Base-by-base conservation (phyloP, 441 rosid species). In the Brassica balearica region DNA sequence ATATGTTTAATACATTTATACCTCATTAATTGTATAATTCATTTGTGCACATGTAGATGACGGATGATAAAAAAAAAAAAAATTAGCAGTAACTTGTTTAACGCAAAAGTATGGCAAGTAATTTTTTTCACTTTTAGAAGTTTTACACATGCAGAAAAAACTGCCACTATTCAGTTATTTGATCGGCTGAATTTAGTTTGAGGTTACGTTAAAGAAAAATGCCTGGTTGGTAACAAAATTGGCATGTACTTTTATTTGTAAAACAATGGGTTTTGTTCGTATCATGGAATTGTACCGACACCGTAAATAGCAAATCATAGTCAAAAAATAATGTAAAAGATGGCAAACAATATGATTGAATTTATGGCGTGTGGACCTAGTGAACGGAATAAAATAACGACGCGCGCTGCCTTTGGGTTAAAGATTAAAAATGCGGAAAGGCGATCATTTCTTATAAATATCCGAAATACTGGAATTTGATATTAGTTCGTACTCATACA, bases 331-430 rank as follows among this genome's bases (percentile, higher is more conserved):
- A 64, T 74, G 74, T 53, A 25, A 69, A 43, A 36, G 61, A 79
- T 79, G 79, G 75, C 68, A 79, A 74, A 38, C 75, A 55, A 51
- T 53, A 69, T 80, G 82, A 63, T 69, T 55, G 55, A 2, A 64
- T 69, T 27, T 55, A 38, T 64, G 58, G 72, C 58, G 71, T 68
- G 77, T 72, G 77, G 77, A 78, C 78, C 65, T 69, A 38, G 75
- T 38, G 48, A 69, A 27, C 36, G 3, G 12, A 11, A 64, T 29
- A 55, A 8, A 56, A 77, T 36, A 72, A 10, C 69, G 58, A 68
- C 43, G 41, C 6, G 61, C 43, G 41, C 6, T 72, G 71, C 41
- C 79, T 79, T 79, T 79, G 29, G 63, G 41, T 63, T 55, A 69
- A 74, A 69, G 71, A 74, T 69, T 41, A 41, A 64, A 68, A 69